Conservation (phyloP, 768 basidiomycete species). For the Lanmaoa rubissima region DNA sequence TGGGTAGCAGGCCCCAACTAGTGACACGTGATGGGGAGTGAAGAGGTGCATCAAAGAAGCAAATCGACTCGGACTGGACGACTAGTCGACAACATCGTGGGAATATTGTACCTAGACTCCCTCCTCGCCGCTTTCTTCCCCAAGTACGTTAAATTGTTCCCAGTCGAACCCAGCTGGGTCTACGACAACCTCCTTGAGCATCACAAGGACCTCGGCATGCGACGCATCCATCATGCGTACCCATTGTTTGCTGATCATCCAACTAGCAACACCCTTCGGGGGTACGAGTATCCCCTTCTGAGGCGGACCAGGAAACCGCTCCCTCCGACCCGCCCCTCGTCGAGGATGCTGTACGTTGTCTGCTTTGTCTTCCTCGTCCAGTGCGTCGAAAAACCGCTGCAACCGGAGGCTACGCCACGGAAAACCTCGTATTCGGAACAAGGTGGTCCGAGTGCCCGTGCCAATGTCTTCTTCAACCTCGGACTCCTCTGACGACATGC, state of each 20-base stretch:
- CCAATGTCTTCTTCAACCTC: slow-evolving; percentile 44
- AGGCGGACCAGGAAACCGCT: slow-evolving; percentile 49
- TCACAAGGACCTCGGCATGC: slow-evolving; percentile 47
- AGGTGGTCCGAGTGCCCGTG: slow-evolving; percentile 30
- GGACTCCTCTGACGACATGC: slow-evolving; percentile 82
- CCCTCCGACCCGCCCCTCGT: slow-evolving; percentile 55
- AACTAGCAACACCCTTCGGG: slow-evolving; percentile 59
- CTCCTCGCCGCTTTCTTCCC: slow-evolving; percentile 49
- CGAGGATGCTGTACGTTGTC: slow-evolving; percentile 50
- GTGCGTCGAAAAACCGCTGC: slow-evolving; percentile 53
- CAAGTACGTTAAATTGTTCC: slow-evolving; percentile 47
- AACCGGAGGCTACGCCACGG: slow-evolving; percentile 70
- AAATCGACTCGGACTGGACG: too few relatives aligned
- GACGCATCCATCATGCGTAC: slow-evolving; percentile 38
- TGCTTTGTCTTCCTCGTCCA: slow-evolving; percentile 56
- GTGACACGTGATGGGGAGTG: slow-evolving; percentile 79
- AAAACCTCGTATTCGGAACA: slow-evolving; percentile 56
- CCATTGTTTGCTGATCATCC: slow-evolving; percentile 80
- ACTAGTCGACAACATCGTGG: slow-evolving; percentile 6
- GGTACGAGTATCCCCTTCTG: slow-evolving; percentile 62
- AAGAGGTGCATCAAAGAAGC: slow-evolving; percentile 62
- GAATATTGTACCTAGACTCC: slow-evolving; percentile 25
- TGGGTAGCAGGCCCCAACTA: slow-evolving; percentile 86
- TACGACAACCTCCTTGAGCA: slow-evolving; percentile 43
- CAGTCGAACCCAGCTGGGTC: slow-evolving; percentile 50